phyloP scores from a whole-genome alignment of 257 asterid species.

The Apocynum venetum region DNA sequence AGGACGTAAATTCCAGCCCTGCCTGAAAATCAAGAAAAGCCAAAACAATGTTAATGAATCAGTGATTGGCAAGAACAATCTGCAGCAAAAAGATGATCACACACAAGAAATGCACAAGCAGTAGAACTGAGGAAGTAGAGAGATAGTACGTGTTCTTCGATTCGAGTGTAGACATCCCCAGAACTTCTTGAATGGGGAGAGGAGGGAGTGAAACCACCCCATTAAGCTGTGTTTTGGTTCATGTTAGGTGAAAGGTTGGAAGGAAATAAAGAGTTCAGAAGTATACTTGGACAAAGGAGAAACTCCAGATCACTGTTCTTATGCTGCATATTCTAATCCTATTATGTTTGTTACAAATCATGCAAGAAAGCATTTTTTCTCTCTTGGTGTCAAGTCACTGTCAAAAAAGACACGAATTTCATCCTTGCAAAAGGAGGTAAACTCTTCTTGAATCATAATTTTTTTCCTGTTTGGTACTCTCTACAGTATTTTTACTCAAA shows the following conservation, averaged over 20 bases:
- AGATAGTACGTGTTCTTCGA: slow-evolving; percentile 34
- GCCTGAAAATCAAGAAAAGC: slow-evolving; percentile 26
- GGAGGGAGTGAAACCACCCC: slow-evolving; percentile 53
- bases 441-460: slow-evolving; percentile 15
- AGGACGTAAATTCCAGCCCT: slow-evolving; percentile 39
- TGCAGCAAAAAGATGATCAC: not conserved
- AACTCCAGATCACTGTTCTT: slow-evolving; percentile 2
- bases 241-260: slow-evolving; percentile 23
- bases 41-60: not conserved
- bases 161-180: slow-evolving; percentile 36
- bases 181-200: slow-evolving; percentile 51
- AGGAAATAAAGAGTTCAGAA: slow-evolving; percentile 10
- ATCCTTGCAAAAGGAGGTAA: slow-evolving; percentile 7
- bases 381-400: slow-evolving; percentile 17
- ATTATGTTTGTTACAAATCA: slow-evolving; percentile 6
- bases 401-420: slow-evolving; percentile 7
- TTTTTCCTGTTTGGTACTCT: slow-evolving; percentile 8
- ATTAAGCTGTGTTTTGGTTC: slow-evolving; percentile 19
- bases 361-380: not conserved
- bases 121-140: not conserved
- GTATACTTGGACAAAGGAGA: not conserved
- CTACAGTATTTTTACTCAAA: not conserved
- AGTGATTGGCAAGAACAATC: not conserved
- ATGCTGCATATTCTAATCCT: not conserved
- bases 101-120: not conserved